These are phyloP conservation scores for Russula compacta DNA, from an alignment of 768 basidiomycete genomes.

Conservation along the genomic window DNA sequence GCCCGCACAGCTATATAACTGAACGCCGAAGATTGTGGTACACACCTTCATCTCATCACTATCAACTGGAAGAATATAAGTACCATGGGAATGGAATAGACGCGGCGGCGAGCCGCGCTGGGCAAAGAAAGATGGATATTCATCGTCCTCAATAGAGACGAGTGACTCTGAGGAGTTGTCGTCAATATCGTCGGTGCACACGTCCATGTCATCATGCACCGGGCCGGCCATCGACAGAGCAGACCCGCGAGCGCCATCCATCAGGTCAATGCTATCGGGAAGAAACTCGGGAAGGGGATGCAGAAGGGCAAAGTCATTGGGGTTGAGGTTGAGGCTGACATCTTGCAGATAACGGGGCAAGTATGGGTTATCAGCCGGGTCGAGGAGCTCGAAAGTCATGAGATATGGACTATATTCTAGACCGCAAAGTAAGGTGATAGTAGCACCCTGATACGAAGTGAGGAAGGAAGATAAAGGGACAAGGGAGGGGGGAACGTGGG, in stretches of 20 bases:
- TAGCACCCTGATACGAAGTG: neutral
- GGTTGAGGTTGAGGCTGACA: neutral
- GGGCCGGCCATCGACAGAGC: neutral
- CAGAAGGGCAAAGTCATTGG: neutral
- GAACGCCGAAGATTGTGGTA: constrained; percentile 9
- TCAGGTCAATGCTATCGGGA: neutral
- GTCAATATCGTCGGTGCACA: constrained; percentile 25
- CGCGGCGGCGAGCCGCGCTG: constrained; percentile 41
- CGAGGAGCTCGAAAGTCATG: neutral
- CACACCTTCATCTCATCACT: constrained; percentile 57
- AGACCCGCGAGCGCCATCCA: neutral
- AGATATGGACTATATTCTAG: neutral
- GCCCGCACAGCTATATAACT: neutral
- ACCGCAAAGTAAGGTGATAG: neutral
- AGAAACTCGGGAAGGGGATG: neutral
- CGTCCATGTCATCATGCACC: neutral
- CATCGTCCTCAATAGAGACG: constrained; percentile 40
- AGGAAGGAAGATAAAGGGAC: neutral
- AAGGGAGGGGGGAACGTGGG: neutral
- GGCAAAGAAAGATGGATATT: constrained; percentile 51
- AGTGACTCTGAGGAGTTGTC: constrained; percentile 35
- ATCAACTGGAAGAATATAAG: constrained; percentile 68
- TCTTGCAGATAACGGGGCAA: constrained; percentile 3
- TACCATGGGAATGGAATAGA: constrained; percentile 59
- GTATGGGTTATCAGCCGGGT: constrained; percentile 13